These are phyloP conservation scores for Zygotorulaspora sp. DNA, from an alignment of 805 yeast genomes.

Conservation along the genomic window DNA sequence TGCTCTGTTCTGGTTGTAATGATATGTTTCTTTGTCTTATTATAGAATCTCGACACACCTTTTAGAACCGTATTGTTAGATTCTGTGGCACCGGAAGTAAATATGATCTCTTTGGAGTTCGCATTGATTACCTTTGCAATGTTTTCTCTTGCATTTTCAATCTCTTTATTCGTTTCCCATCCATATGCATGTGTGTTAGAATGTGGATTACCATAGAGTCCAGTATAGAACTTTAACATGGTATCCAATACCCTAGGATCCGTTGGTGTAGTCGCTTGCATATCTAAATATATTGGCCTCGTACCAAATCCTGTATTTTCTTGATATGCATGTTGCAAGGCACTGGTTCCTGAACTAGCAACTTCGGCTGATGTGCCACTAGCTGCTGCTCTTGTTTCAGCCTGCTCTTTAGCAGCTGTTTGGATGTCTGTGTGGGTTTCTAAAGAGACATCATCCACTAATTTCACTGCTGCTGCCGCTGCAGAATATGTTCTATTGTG, in stretches of 20 bases:
- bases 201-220: constrained; percentile 96
- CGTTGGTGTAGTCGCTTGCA: constrained; percentile 97
- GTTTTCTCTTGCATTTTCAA: constrained; percentile 78
- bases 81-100: constrained; percentile 98
- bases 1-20: constrained; percentile 97
- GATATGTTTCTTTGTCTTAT: constrained; percentile 84
- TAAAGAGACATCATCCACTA: constrained; percentile 26
- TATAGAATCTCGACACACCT: constrained; percentile 93
- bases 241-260: constrained; percentile 93
- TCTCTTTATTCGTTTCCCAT: constrained; percentile 95
- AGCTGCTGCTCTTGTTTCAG: constrained; percentile 19
- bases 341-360: constrained; percentile 28
- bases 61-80: constrained; percentile 91
- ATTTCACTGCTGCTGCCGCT: constrained; percentile 28
- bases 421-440: constrained; percentile 35
- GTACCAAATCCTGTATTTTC: constrained; percentile 50
- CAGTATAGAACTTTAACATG: constrained; percentile 83
- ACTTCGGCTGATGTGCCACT: constrained; percentile 17
- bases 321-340: constrained; percentile 38
- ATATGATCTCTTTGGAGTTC: constrained; percentile 93
- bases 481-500: constrained; percentile 11
- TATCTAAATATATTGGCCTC: constrained; percentile 92
- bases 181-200: constrained; percentile 96
- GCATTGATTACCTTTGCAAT: constrained; percentile 84
- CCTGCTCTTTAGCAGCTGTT: constrained; percentile 31